Evolutionary conservation across 345 rosid species (phyloP), one percentile per base, ranked within the genome.

Genomic region (Zanthoxylum bungeanum): DNA sequence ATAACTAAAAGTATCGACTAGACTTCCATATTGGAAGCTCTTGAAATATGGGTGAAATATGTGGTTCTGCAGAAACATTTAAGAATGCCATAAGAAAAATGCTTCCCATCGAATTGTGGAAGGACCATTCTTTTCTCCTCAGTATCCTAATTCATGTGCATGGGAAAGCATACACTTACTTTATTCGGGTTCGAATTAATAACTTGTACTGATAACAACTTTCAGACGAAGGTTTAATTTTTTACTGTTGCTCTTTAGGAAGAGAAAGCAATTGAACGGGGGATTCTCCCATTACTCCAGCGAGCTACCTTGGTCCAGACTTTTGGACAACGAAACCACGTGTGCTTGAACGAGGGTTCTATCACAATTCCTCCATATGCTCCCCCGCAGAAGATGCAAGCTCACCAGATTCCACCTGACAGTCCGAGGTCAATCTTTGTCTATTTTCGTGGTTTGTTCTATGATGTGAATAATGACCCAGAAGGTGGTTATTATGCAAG

Each of bases 401-500:
- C 98, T 51, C 98, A 76, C 80, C 90, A 77, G 49, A 92, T 94
- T 74, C 90, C 95, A 37, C 85, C 69, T 2, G 91, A 88, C 40
- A 86, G 81, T 66, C 97, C 97, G 3, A 89, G 97, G 9, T 90
- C 98, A 75, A 94, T 94, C 79, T 94, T 92, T 76, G 98, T 90
- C 67, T 94, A 94, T 85, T 94, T 94, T 50, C 93, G 98, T 0
- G 98, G 98, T 27, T 78, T 94, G 88, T 92, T 94, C 73, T 94
- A 90, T 40, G 98, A 94, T 60, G 93, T 94, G 28, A 92, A 92
- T 71, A 94, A 92, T 55, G 98, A 94, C 37, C 98, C 98, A 2
- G 98, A 94, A 86, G 98, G 98, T 3, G 98, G 98, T 37, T 94
- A 92, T 69, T 94, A 90, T 70, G 98, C 98, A 68, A 92, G 98